These are phyloP conservation scores for Tolypocladium ophioglossoides DNA, from an alignment of 2,329 filamentous ascomycete species.

Conservation along the genomic window DNA sequence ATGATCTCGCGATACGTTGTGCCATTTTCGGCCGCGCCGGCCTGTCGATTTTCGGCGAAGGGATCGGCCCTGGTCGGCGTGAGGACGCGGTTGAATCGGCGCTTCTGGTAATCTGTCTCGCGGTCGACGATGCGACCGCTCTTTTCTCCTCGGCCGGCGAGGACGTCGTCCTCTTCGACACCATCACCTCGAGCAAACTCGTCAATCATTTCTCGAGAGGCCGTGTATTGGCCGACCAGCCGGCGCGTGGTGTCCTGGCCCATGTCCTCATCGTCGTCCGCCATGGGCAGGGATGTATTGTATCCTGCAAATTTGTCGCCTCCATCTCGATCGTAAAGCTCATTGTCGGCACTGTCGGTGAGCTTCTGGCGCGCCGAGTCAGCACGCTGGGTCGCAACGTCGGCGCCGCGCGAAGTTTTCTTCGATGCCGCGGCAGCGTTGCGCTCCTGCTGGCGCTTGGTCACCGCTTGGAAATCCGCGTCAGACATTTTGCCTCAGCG, in stretches of 20 bases:
- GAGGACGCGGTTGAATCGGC: constrained; percentile 77
- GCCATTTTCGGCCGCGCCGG: constrained; percentile 57
- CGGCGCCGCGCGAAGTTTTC: constrained; percentile 73
- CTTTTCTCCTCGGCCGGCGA: constrained; percentile 74
- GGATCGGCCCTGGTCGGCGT: constrained; percentile 80
- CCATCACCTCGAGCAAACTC: constrained; percentile 81
- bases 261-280: constrained; percentile 71
- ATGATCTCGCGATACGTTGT: constrained; percentile 84
- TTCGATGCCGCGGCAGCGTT: constrained; percentile 69
- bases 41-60: constrained; percentile 66
- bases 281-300: constrained; percentile 74
- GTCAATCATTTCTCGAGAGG: constrained; percentile 81
- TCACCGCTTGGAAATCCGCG: constrained; percentile 80
- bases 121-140: constrained; percentile 84
- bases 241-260: constrained; percentile 64
- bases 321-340: constrained; percentile 72
- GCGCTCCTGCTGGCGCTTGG: constrained; percentile 84
- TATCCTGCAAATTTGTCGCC: constrained; percentile 81
- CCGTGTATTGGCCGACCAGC: constrained; percentile 91
- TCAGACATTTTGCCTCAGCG: constrained; percentile 49
- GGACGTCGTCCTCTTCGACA: constrained; percentile 84
- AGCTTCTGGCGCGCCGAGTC: constrained; percentile 88
- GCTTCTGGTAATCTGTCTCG: constrained; percentile 96
- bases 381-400: constrained; percentile 68
- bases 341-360: constrained; percentile 78